Percentiles rank a stretch among this genome's conserved stretches.
Conservation (phyloP, 2,329 filamentous ascomycete genomes). For the Colletotrichum tofieldiae region DNA sequence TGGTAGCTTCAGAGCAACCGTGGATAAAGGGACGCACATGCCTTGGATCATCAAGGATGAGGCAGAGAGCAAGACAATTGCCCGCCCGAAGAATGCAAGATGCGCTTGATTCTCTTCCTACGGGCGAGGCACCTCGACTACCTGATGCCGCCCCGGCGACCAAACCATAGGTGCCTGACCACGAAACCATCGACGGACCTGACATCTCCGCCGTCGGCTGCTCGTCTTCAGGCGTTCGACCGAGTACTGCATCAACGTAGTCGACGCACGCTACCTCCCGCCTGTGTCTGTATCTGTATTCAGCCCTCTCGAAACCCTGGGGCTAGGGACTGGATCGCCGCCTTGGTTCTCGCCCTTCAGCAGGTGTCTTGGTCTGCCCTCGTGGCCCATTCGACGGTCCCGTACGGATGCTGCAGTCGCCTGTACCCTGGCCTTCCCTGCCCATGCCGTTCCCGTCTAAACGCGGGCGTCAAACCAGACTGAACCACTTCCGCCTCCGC, state of each 20-base stretch:
- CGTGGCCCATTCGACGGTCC: not conserved
- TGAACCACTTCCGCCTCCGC: conserved; percentile 35
- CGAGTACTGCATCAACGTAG: not conserved
- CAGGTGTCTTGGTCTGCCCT: not conserved
- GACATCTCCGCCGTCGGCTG: not conserved
- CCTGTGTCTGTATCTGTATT: conserved; percentile 3
- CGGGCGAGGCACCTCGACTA: not conserved
- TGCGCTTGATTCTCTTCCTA: not conserved
- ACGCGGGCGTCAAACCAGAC: conserved; percentile 35
- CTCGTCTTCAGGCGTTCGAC: not conserved
- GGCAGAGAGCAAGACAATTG: not conserved
- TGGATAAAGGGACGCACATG: not conserved
- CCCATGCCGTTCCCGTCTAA: conserved; percentile 41
- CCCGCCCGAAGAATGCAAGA: not conserved
- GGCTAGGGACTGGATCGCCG: conserved; percentile 2
- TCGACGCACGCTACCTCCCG: conserved; percentile 3
- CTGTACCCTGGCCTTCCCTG: conserved; percentile 16
- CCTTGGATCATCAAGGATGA: not conserved
- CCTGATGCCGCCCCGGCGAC: not conserved
- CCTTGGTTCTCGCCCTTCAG: conserved; percentile 10
- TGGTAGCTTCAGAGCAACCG: not conserved
- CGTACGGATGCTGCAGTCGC: conserved; percentile 12
- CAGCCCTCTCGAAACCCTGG: not conserved
- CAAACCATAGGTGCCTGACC: not conserved
- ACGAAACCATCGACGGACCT: conserved; percentile 2